Base-by-base conservation (phyloP, 2,329 filamentous ascomycete species). In the Fusarium aywerte region DNA sequence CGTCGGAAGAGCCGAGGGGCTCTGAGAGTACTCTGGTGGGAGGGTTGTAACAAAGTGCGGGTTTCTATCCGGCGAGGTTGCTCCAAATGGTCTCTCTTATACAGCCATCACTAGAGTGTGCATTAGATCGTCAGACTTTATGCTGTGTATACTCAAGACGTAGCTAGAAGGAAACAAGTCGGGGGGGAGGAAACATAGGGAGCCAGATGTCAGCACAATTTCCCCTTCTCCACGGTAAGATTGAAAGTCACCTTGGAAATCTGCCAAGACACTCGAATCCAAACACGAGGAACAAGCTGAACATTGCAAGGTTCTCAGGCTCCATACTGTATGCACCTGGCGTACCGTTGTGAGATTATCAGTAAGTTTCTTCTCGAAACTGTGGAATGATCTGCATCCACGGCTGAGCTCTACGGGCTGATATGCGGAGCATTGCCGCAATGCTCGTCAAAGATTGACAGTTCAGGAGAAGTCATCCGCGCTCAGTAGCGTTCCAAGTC, bases 381-480 rank as follows among this genome's bases (percentile, higher is more conserved):
- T 32, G n/a, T 25, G 21, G 36, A 35, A 15, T 51, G 51, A 42
- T 58, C 20, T 29, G 13, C 38, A 31, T 20, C 16, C 8, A 23
- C 29, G 35, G 39, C 58, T 58, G 39, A 51, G 29, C 9, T 45
- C 6, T 15, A 40, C 45, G 59, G 44, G 45, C 52, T 64, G 61
- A 47, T 44, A 33, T 25, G 20, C 12, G 27, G 25, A 45, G 40
- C 31, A 38, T 51, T 25, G 32, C 29, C 50, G 31, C 18, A 31
- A 29, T 38, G 25, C n/a, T n/a, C 8, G 8, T 43, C 20, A 25
- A 33, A 27, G 21, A 10, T 38, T 43, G 9, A 27, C 16, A 58
- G 20, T 33, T 29, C 44, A n/a, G 44, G 11, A 57, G 32, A 20
- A 33, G 27, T 16, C 18, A 2, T 10, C 12, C 16, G 15, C 16